Conservation (phyloP, 306 rosid species). For the Dryas octopetala region DNA sequence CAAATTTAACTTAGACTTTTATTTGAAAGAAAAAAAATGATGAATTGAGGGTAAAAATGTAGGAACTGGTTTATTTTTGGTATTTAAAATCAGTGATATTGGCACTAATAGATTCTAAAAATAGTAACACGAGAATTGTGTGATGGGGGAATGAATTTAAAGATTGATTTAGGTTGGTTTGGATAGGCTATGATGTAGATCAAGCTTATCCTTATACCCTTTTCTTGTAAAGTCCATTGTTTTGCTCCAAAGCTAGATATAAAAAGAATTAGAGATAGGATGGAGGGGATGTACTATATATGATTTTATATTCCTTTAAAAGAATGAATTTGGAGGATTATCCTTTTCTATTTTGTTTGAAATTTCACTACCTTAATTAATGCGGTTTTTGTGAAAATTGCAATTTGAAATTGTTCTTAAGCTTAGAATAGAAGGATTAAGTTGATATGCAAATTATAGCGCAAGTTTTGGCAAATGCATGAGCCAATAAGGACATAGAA, state of each 20-base stretch:
- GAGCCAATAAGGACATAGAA: neutral
- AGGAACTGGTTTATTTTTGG: neutral
- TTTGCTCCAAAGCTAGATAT: slow-evolving; percentile 18
- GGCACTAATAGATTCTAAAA: neutral
- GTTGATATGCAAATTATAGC: neutral
- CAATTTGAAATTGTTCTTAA: neutral
- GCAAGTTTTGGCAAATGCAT: neutral
- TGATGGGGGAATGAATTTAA: neutral
- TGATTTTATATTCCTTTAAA: slow-evolving; percentile 4
- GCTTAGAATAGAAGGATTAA: neutral
- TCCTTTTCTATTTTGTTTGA: slow-evolving; percentile 7
- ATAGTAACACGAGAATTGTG: neutral
- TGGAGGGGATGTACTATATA: neutral
- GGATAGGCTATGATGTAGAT: slow-evolving; percentile 20
- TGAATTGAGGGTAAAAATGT: neutral
- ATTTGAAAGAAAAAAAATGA: neutral
- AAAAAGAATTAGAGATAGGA: slow-evolving; percentile 23
- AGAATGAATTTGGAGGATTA: slow-evolving; percentile 3
- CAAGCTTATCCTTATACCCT: slow-evolving; percentile 31
- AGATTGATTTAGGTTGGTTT: slow-evolving; percentile 1
- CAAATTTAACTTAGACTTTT: no score
- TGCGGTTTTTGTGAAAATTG: neutral
- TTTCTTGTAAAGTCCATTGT: slow-evolving; percentile 12
- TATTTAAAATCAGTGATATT: neutral
- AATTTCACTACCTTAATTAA: neutral